These are phyloP conservation scores for Fonsecaea monophora DNA, from an alignment of 2,329 filamentous ascomycete species.

Conservation along the genomic window DNA sequence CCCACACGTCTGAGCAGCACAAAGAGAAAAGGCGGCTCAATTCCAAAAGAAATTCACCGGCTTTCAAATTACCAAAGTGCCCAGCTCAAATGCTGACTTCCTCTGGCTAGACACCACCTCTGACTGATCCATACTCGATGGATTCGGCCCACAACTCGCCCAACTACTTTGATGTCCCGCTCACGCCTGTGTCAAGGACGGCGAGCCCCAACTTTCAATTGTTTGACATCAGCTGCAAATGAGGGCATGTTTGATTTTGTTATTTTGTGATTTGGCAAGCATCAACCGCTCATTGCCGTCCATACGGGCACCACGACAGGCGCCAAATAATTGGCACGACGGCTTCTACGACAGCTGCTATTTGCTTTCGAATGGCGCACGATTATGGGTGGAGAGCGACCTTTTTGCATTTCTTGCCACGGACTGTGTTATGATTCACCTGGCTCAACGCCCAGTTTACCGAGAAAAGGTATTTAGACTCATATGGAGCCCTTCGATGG, in stretches of 20 bases:
- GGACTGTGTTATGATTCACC: constrained; percentile 17
- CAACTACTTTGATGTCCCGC: constrained; percentile 48
- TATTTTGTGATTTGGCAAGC: constrained; percentile 3
- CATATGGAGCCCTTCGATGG: constrained; percentile 14
- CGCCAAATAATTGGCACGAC: neutral
- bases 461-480: constrained; percentile 8
- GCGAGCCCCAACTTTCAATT: constrained; percentile 48
- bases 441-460: constrained; percentile 13
- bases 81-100: constrained; percentile 38
- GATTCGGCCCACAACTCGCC: constrained; percentile 53
- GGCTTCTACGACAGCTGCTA: constrained; percentile 4
- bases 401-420: constrained; percentile 9
- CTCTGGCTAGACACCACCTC: constrained; percentile 46
- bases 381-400: constrained; percentile 8
- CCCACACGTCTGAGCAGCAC: constrained; percentile 34
- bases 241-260: constrained; percentile 2
- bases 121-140: constrained; percentile 49
- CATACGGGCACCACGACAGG: neutral
- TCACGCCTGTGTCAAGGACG: constrained; percentile 52
- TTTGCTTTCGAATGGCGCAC: neutral
- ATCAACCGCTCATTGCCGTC: constrained; percentile 10
- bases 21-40: constrained; percentile 23
- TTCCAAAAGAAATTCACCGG: constrained; percentile 13
- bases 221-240: constrained; percentile 37
- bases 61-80: constrained; percentile 27